Base-by-base conservation (phyloP, 148 eudicot species). In the Hydrangea macrophylla region DNA sequence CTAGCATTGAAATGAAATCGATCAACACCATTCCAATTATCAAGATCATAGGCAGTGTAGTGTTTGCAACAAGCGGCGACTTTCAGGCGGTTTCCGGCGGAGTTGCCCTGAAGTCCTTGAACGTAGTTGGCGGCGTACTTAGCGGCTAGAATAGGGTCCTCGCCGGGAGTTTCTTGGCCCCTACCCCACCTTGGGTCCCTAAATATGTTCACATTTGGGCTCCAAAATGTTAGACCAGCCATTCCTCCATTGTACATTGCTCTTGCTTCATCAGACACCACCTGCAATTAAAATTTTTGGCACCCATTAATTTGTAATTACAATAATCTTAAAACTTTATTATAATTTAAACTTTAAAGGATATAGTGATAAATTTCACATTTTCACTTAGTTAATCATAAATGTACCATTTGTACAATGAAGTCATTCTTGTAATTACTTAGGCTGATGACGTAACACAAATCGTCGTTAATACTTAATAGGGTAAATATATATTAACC, bases 31-130 rank as follows among this genome's bases (percentile, higher is more conserved):
- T 83, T 81, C 97, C 97, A 91, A 13, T 80, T 81, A 68, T 91
- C 97, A 60, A 91, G 88, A 75, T 91, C 97, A 71, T 91, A 91
- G 17, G 97, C 97, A 12, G 97, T 91, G 58, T 79, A 88, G 60
- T 91, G 97, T 63, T 91, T 91, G 62, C 98, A 93, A 66, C 96
- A 93, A 7, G 98, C 98, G 9, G 98, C 98, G 22, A 93, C 96
- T 64, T 93, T 93, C 65, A 93, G 60, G 2, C 78, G 73, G 56
- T 75, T 75, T 13, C n/a, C n/a, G n/a, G 3, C 70, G 28, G 67
- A 63, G 35, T 51, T 59, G 40, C 97, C 85, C 67, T 93, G 98
- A 58, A 93, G 92, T n/a, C 98, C 98, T 12, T 67, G 55, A 31
- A 93, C 98, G 31, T 93, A 93, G 44, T 89, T 85, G 20, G 84